Evolutionary conservation across 805 yeast genomes (phyloP), one percentile per base, ranked within the genome.

Genomic region (Yarrowia sp.): DNA sequence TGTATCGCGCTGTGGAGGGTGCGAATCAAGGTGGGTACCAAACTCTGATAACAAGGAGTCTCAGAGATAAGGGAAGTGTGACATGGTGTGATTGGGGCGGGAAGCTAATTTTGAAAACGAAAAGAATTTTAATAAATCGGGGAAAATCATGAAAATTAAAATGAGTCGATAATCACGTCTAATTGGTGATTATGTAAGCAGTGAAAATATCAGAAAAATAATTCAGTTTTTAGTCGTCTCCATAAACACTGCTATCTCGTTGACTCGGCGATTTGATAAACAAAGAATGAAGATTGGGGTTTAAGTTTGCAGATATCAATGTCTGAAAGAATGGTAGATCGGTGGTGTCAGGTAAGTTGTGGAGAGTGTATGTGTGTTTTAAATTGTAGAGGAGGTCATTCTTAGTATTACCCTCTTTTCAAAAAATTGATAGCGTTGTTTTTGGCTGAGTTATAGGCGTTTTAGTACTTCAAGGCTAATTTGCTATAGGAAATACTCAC

Each of bases 201-300:
- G 6, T 0, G 6, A 43, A 43, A 28, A 13, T 43, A 41, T 22
- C 2, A 2, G 9, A 10, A 13, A 6, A 31, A 14, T 3, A 3
- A n/a, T 18, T 6, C 18, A 18, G 1, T 3, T 3, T 13, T 1
- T 10, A n/a, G n/a, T 4, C 8, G 0, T 8, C 10, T 13, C 13
- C 53, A 11, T 9, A 11, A 7, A 2, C 4, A 4, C 28, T 3
- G 3, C 11, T 33, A 17, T 33, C 39, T 11, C 4, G 38, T 15
- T 48, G 53, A 48, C 53, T 48, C 53, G 53, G 53, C 39, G 53
- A 32, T 32, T 32, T 33, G 53, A 41, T 7, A n/a, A 18, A 43
- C 33, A 43, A 43, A 43, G 33, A 28, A 15, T 41, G 9, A 9
- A 17, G 18, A 17, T 8, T 41, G 8, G 8, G 38, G 13, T 35